phyloP scores from a whole-genome alignment of 805 yeast genomes.

The Candida schatavii region DNA sequence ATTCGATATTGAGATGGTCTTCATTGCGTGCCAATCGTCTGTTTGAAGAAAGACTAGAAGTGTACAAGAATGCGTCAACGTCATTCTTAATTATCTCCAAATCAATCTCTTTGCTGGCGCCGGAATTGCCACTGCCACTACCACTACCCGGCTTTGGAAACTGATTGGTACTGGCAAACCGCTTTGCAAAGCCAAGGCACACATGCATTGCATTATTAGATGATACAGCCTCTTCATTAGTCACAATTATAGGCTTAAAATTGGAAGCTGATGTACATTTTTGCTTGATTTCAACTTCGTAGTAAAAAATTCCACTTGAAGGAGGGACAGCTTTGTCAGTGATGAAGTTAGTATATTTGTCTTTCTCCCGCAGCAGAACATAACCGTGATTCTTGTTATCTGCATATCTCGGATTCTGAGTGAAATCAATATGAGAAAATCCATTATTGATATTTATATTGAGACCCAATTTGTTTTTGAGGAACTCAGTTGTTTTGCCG shows the following conservation, averaged over 20 bases:
- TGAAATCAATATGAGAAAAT: constrained; percentile 20
- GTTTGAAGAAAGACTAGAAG: not conserved
- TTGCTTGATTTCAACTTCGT: constrained; percentile 38
- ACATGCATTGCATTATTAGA: constrained; percentile 30
- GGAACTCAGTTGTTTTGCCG: constrained; percentile 17
- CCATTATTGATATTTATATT: constrained; percentile 25
- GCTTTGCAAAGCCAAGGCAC: constrained; percentile 33
- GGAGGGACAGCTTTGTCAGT: constrained; percentile 32
- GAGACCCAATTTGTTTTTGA: constrained; percentile 25
- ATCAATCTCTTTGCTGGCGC: constrained; percentile 17
- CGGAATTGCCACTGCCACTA: not conserved
- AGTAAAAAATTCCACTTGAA: constrained; percentile 37
- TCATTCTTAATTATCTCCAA: constrained; percentile 28
- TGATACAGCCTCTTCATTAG: constrained; percentile 33
- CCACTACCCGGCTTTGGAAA: constrained; percentile 7
- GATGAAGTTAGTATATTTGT: constrained; percentile 34
- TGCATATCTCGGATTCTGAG: not conserved
- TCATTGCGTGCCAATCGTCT: constrained; percentile 7
- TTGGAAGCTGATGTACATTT: constrained; percentile 29
- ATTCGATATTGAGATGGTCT: constrained; percentile 4
- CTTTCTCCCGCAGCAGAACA: constrained; percentile 3
- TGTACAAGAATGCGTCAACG: constrained; percentile 3
- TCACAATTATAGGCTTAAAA: constrained; percentile 29
- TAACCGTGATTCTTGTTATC: not conserved
- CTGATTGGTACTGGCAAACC: constrained; percentile 15